phyloP scores from a whole-genome alignment of 1,284 basidiomycete genomes.

The Agroathelia rolfsii region DNA sequence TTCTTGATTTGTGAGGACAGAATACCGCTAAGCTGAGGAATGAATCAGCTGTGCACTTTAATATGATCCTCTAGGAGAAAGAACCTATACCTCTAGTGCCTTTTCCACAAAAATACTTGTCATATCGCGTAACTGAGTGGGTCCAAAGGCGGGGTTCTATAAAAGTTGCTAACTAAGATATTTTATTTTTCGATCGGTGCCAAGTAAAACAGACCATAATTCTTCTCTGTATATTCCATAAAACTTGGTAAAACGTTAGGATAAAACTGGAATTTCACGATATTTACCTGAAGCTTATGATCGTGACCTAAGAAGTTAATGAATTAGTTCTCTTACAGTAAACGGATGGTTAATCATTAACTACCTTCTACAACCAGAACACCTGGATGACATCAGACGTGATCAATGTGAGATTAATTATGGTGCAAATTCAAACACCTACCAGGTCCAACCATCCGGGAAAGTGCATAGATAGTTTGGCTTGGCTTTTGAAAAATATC shows the following conservation, averaged over 20 bases:
- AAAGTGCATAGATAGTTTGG: conserved; percentile 23
- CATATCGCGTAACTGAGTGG: conserved; percentile 41
- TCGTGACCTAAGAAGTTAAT: too few species aligned
- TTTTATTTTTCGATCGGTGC: background rate
- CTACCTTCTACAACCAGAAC: conserved; percentile 34
- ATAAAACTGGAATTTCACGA: too few species aligned
- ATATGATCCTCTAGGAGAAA: too few species aligned
- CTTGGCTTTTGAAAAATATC: conserved; percentile 38
- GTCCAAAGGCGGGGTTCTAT: conserved; percentile 51
- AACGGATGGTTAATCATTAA: conserved; percentile 7
- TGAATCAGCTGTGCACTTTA: too few species aligned
- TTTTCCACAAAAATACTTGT: conserved; percentile 47
- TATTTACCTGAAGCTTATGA: conserved; percentile 41
- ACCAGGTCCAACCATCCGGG: conserved; percentile 37
- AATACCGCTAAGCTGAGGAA: too few species aligned
- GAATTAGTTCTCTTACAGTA: too few species aligned
- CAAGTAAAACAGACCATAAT: conserved; percentile 27
- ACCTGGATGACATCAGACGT: conserved; percentile 16
- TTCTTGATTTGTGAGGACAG: too few species aligned
- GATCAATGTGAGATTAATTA: background rate
- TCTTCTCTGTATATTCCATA: conserved; percentile 21
- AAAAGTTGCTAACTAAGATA: conserved; percentile 3
- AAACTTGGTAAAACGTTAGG: too few species aligned
- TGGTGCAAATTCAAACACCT: background rate
- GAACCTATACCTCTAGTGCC: conserved; percentile 30